Percentiles rank a stretch among this genome's conserved stretches.
Conservation (phyloP, 345 rosid genomes). For the Arabidopsis thaliana region DNA sequence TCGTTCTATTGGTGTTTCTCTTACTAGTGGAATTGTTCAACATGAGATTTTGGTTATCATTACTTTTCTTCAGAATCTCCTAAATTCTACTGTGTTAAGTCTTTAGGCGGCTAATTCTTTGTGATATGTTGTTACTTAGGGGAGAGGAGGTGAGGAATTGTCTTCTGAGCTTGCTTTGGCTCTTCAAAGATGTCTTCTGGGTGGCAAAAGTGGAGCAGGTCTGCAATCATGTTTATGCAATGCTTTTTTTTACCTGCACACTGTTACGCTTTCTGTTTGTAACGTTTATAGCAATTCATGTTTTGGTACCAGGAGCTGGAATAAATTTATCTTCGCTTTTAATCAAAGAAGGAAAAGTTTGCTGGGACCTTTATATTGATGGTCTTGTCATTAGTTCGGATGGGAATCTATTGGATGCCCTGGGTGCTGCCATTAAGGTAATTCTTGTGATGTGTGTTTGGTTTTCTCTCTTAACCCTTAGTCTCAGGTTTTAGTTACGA, state of each 20-base stretch:
- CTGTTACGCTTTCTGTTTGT: constrained; percentile 18
- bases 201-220: constrained; percentile 95
- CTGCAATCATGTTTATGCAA: constrained; percentile 26
- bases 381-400: constrained; percentile 86
- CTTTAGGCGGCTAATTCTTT: constrained; percentile 11
- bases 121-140: constrained; percentile 53
- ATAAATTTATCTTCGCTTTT: constrained; percentile 76
- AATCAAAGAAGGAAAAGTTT: constrained; percentile 79
- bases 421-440: constrained; percentile 90
- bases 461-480: background rate
- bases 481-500: background rate
- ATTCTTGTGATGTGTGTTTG: constrained; percentile 9
- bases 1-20: constrained; percentile 2
- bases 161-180: constrained; percentile 79
- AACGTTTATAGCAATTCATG: constrained; percentile 20
- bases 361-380: constrained; percentile 94
- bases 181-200: constrained; percentile 79
- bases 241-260: background rate
- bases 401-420: constrained; percentile 84
- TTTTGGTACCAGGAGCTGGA: constrained; percentile 68
- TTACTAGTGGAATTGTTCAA: background rate
- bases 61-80: constrained; percentile 21
- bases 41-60: constrained; percentile 9
- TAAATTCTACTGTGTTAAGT: constrained; percentile 4
- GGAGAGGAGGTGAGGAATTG: constrained; percentile 92